Evolutionary conservation across 2,329 filamentous ascomycete species (phyloP).

Genomic region (Sclerotinia sclerotiorum): DNA sequence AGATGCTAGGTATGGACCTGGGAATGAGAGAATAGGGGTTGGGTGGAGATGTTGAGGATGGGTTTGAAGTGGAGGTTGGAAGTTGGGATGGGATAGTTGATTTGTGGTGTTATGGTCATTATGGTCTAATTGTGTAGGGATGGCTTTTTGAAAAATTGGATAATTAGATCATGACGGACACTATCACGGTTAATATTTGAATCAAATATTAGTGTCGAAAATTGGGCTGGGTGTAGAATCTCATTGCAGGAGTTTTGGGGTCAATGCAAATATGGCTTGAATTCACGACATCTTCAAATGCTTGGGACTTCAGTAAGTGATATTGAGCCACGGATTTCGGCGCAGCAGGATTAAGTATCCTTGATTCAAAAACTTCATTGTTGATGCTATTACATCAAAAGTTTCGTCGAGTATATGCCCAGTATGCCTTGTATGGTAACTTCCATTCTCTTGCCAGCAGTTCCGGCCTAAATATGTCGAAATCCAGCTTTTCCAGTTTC

Average conservation of each 20-base stretch:
- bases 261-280: not conserved
- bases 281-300: not conserved
- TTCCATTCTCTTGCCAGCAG: slow-evolving; percentile 73
- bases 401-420: slow-evolving; percentile 55
- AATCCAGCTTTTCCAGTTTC: slow-evolving; percentile 75
- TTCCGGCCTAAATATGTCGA: slow-evolving; percentile 72
- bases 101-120: not conserved
- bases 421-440: slow-evolving; percentile 74
- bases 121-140: not conserved
- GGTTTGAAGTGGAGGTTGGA: no score
- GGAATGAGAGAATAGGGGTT: slow-evolving; percentile 37
- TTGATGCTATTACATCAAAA: slow-evolving; percentile 39
- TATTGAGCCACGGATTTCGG: not conserved
- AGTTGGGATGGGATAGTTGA: not conserved
- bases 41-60: slow-evolving; percentile 36
- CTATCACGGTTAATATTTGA: not conserved
- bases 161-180: not conserved
- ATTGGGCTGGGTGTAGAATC: not conserved
- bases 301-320: not conserved
- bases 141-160: not conserved
- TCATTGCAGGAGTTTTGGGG: slow-evolving; percentile 7
- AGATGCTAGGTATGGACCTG: slow-evolving; percentile 37
- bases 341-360: not conserved
- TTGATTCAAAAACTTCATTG: not conserved
- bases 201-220: not conserved